phyloP scores from a whole-genome alignment of 139 green algal species.

The Pleodorina starrii region DNA sequence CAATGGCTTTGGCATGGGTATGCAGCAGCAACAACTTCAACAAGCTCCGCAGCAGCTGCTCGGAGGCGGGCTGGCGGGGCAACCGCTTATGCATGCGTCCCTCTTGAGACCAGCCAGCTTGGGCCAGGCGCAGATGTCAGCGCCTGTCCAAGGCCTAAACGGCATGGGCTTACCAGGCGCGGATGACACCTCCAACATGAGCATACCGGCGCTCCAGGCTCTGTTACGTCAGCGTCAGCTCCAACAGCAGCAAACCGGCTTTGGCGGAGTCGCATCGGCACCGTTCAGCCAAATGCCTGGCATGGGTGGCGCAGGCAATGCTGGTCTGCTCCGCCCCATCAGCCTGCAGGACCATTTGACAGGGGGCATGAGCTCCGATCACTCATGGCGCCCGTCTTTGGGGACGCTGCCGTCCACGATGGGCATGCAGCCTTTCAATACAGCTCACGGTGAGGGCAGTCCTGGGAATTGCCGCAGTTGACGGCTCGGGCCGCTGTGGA shows the following conservation, averaged over 20 bases:
- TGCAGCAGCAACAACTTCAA: background rate
- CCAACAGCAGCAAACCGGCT: slow-evolving; percentile 5
- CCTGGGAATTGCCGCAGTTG: background rate
- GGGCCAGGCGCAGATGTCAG: background rate
- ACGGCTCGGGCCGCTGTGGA: background rate
- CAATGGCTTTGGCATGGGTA: background rate
- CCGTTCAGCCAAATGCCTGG: background rate
- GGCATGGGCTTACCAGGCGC: background rate
- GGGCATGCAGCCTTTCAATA: background rate
- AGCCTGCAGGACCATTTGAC: slow-evolving; percentile 28
- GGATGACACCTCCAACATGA: slow-evolving; percentile 11
- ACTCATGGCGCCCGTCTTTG: slow-evolving; percentile 9
- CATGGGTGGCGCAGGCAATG: background rate
- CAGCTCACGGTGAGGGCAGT: background rate
- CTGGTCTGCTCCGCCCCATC: slow-evolving; percentile 4
- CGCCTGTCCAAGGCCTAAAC: background rate
- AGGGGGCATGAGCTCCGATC: background rate
- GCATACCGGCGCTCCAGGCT: slow-evolving; percentile 14
- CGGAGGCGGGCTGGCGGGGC: background rate
- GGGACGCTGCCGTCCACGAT: background rate
- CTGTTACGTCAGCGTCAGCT: slow-evolving; percentile 18
- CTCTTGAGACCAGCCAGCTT: background rate
- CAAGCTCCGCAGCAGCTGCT: background rate
- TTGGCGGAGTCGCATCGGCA: background rate
- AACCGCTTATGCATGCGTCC: background rate